Evolutionary conservation across 768 basidiomycete species (phyloP).

Genomic region (Macrolepiota albuminosa): DNA sequence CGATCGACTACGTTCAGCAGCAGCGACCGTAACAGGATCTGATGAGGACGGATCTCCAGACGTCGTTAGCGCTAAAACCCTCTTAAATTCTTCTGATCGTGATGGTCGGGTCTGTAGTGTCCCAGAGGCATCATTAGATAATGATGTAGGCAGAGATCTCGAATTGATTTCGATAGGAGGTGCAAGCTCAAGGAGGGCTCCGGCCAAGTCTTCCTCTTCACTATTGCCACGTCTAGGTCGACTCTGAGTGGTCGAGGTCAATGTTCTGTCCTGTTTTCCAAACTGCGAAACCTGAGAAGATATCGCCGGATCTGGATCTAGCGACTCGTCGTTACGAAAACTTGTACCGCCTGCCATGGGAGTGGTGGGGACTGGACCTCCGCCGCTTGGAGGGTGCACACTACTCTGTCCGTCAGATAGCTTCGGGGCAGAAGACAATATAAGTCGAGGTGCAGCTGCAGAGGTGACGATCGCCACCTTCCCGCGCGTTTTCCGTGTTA

Average conservation of each 20-base stretch:
- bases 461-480: neutral
- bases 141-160: neutral
- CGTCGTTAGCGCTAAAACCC: neutral
- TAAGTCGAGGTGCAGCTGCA: conserved; percentile 17
- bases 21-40: neutral
- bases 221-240: neutral
- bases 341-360: neutral
- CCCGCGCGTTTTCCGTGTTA: conserved; percentile 14
- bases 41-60: neutral
- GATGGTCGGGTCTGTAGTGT: neutral
- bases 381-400: neutral
- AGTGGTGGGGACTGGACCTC: neutral
- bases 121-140: neutral
- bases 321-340: neutral
- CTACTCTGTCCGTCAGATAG: neutral
- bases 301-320: neutral
- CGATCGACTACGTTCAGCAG: neutral
- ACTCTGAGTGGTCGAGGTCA: neutral
- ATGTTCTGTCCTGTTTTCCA: neutral
- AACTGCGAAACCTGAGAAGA: neutral
- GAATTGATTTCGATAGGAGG: conserved; percentile 4
- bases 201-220: neutral
- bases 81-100: neutral
- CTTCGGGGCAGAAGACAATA: conserved; percentile 19
- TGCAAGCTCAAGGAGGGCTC: conserved; percentile 4